Conservation (phyloP, 345 rosid genomes). For the Syzygium aqueum region DNA sequence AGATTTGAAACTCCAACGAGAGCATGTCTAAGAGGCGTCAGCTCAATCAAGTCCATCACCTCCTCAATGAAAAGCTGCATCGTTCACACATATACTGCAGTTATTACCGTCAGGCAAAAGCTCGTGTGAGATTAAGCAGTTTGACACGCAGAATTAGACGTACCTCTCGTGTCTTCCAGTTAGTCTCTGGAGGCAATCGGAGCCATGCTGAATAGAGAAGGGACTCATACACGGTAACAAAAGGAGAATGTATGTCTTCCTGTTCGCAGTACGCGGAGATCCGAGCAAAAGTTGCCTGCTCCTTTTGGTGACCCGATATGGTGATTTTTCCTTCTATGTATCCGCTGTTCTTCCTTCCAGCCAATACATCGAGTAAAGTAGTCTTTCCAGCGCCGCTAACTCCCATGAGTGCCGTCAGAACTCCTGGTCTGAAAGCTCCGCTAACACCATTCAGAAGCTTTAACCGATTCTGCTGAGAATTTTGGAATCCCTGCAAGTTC, state of each 20-base stretch:
- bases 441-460: conserved; percentile 12
- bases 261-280: conserved; percentile 10
- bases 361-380: conserved; percentile 13
- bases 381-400: conserved; percentile 25
- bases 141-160: neutral
- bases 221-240: conserved; percentile 10
- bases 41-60: conserved; percentile 13
- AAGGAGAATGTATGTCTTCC: conserved; percentile 11
- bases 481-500: conserved; percentile 4
- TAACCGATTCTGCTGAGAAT: conserved; percentile 1
- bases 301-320: conserved; percentile 2
- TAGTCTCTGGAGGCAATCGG: conserved; percentile 1
- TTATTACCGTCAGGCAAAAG: neutral
- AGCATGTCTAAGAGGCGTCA: conserved; percentile 4
- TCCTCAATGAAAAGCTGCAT: conserved; percentile 4
- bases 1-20: conserved; percentile 8
- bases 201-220: conserved; percentile 11
- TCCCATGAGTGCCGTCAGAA: conserved; percentile 20
- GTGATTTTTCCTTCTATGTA: conserved; percentile 9
- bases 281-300: conserved; percentile 5
- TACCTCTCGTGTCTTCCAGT: conserved; percentile 5
- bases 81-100: neutral
- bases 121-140: neutral
- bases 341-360: conserved; percentile 11
- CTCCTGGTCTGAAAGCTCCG: conserved; percentile 19